Evolutionary conservation across 352 stramenopile genomes (phyloP).

Genomic region (Aphanomyces invadans): DNA sequence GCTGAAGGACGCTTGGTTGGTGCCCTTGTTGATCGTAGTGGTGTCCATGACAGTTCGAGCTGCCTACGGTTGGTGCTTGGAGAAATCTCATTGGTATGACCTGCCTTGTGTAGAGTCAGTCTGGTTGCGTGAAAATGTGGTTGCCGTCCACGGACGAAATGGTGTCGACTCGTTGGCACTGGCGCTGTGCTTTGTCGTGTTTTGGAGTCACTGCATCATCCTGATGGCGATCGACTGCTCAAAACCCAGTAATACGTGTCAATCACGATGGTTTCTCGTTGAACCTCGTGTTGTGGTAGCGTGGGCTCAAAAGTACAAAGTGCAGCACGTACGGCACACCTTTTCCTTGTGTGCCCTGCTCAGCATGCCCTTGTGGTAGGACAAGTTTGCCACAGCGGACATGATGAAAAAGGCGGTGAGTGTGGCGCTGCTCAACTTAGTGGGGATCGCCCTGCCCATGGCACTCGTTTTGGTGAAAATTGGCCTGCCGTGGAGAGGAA

Average conservation of each 20-base stretch:
- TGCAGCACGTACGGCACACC: too few species aligned
- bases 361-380: too few species aligned
- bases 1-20: too few species aligned
- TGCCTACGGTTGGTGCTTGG: background rate
- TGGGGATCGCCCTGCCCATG: constrained; percentile 12
- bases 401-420: constrained; percentile 11
- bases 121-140: background rate
- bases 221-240: constrained; percentile 11
- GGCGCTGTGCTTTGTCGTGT: constrained; percentile 7
- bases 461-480: background rate
- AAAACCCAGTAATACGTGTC: constrained; percentile 14
- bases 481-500: constrained; percentile 2
- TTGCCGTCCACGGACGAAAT: background rate
- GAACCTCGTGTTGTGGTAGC: too few species aligned
- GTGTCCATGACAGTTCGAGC: background rate
- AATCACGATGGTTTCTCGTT: too few species aligned
- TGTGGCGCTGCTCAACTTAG: constrained; percentile 14
- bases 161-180: background rate
- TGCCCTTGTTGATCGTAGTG: too few species aligned
- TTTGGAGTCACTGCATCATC: constrained; percentile 17
- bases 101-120: background rate
- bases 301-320: constrained; percentile 18
- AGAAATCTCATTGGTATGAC: too few species aligned
- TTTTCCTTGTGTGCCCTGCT: too few species aligned
- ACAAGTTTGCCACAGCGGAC: constrained; percentile 15